Base-by-base conservation (phyloP, 495 filamentous ascomycete genomes). In the Penicillium pancosmium region DNA sequence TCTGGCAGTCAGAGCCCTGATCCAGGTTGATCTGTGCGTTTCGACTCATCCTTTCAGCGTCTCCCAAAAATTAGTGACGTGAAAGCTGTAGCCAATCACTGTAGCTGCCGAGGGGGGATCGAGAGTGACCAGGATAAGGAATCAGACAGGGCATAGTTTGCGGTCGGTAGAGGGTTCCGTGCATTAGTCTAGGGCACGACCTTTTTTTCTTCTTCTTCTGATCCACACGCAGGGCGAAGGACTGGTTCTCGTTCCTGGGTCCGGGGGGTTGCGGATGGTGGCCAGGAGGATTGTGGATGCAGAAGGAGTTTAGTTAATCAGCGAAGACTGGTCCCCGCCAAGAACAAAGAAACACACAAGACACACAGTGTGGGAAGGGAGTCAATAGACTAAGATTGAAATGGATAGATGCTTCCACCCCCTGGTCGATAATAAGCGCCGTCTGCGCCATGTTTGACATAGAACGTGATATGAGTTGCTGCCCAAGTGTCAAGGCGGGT, bases 81-180 rank as follows among this genome's bases (percentile, higher is more conserved):
- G 57, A 38, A 38, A 34, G 44, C 35, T 15, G 13, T 13, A 50
- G 46, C 57, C 57, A 60, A 60, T 60, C 16, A 41, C 16, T 11
- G 7, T 19, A 8, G 43, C 15, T 16, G 2, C 36, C 0, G 18
- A n/a, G 43, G 43, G 15, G 43, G 36, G 36, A 38, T 38, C 4
- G 21, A 48, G 23, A 27, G 23, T 12, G 23, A 4, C 46, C 41
- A 35, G 47, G 31, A 33, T 41, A 25, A 38, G 31, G 19, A 23
- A 36, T 31, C 43, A 41, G 43, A 34, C n/a, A 46, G 36, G 35
- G 16, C 8, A 47, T 54, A 50, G 51, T 50, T 35, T 48, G 44
- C 57, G 54, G 57, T 64, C 64, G 61, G 63, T 54, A 64, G 50
- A 54, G 52, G 61, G 43, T 62, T 64, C 65, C 61, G 65, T 61